Evolutionary conservation across 257 asterid species (phyloP).

Genomic region (Solanum chmielewskii): DNA sequence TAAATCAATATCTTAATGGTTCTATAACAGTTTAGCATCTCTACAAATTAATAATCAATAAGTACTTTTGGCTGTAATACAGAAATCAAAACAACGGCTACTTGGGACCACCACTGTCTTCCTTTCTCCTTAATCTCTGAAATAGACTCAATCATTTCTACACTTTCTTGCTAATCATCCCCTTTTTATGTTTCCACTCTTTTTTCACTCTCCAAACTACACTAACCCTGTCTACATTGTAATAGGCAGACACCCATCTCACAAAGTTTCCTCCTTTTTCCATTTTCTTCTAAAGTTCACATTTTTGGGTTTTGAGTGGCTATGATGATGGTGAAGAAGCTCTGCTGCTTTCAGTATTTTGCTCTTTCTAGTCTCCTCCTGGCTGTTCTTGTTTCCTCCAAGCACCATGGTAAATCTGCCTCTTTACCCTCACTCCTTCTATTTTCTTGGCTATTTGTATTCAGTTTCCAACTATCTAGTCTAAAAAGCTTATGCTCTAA

Average conservation of each 20-base stretch:
- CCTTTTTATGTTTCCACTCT: slow-evolving; percentile 6
- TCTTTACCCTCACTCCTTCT: neutral
- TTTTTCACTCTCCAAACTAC: slow-evolving; percentile 5
- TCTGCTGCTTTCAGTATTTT: slow-evolving; percentile 12
- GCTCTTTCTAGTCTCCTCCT: slow-evolving; percentile 25
- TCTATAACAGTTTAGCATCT: too few species aligned
- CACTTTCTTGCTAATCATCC: neutral
- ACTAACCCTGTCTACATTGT: slow-evolving; percentile 7
- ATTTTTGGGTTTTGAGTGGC: slow-evolving; percentile 10
- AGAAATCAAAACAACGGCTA: slow-evolving; percentile 7
- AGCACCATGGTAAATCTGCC: slow-evolving; percentile 34
- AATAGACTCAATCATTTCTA: slow-evolving; percentile 7
- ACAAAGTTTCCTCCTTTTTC: neutral
- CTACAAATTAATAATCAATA: too few species aligned
- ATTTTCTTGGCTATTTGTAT: neutral
- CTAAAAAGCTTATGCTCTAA: neutral
- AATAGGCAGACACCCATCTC: neutral
- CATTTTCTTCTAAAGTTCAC: neutral
- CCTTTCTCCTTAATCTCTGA: slow-evolving; percentile 34
- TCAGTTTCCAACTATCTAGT: neutral
- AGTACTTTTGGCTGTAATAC: neutral
- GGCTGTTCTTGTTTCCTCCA: slow-evolving; percentile 30
- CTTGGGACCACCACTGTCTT: slow-evolving; percentile 30
- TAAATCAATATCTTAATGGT: too few species aligned
- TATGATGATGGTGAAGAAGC: slow-evolving; percentile 15